Conservation (phyloP, 2,329 filamentous ascomycete species). For the Emericellopsis cladophorae region DNA sequence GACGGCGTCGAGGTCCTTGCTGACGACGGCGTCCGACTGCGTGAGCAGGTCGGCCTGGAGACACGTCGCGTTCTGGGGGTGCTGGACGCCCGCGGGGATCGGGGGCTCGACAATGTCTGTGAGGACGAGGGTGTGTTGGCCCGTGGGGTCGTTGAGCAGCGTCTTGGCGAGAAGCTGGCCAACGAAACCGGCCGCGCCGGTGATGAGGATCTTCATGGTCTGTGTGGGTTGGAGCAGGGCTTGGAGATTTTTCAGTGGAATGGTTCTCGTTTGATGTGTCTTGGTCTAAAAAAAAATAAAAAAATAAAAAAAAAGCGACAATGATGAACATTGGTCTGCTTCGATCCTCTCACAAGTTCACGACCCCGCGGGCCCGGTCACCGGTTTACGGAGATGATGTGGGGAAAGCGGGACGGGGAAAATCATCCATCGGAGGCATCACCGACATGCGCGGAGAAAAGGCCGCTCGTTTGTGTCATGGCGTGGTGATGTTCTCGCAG, state of each 20-base stretch:
- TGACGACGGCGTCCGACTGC: slow-evolving; percentile 4
- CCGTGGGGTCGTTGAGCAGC: slow-evolving; percentile 28
- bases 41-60: slow-evolving; percentile 12
- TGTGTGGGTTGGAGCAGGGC: not conserved
- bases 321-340: too few relatives aligned
- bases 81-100: slow-evolving; percentile 22
- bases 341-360: too few relatives aligned
- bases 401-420: too few relatives aligned
- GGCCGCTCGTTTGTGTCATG: too few relatives aligned
- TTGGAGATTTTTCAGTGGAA: not conserved
- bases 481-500: too few relatives aligned
- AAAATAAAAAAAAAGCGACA: too few relatives aligned
- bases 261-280: too few relatives aligned
- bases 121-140: slow-evolving; percentile 31
- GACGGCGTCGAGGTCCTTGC: slow-evolving; percentile 26
- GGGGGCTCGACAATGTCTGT: slow-evolving; percentile 43
- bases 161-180: slow-evolving; percentile 46
- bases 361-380: too few relatives aligned
- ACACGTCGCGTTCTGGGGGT: slow-evolving; percentile 12
- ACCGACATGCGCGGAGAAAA: too few relatives aligned
- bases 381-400: too few relatives aligned
- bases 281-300: too few relatives aligned
- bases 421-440: too few relatives aligned
- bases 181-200: slow-evolving; percentile 51
- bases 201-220: slow-evolving; percentile 39